Evolutionary conservation across 2,329 filamentous ascomycete species (phyloP).

Genomic region (Alternaria sp.): DNA sequence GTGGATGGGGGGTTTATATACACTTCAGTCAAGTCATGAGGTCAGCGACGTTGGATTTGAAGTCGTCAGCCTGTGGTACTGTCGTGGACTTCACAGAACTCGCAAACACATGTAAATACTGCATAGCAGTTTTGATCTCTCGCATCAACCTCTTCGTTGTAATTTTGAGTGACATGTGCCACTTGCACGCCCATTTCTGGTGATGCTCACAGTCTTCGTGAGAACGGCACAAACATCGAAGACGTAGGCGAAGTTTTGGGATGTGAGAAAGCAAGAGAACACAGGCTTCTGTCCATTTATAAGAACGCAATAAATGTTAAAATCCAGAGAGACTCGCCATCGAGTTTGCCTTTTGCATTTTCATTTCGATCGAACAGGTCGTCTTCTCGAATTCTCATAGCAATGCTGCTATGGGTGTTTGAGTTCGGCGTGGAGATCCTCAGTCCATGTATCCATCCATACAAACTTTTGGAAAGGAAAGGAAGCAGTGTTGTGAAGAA

Average conservation of each 20-base stretch:
- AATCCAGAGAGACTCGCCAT: too few species aligned
- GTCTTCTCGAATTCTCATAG: not conserved
- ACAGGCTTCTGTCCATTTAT: too few species aligned
- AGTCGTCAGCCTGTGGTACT: fast-evolving
- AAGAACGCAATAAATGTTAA: too few species aligned
- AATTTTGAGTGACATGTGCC: too few species aligned
- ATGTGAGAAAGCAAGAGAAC: too few species aligned
- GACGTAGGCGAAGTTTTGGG: too few species aligned
- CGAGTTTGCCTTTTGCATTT: too few species aligned
- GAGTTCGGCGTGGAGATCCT: not conserved
- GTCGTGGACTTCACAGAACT: not conserved
- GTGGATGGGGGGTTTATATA: not conserved
- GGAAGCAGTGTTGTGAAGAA: not conserved
- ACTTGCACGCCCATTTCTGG: too few species aligned
- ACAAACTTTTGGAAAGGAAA: not conserved
- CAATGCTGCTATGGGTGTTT: fast-evolving
- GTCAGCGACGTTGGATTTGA: not conserved
- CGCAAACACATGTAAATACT: not conserved
- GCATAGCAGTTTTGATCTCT: not conserved
- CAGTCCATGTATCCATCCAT: too few species aligned
- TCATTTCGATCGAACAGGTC: fast-evolving
- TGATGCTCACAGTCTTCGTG: too few species aligned
- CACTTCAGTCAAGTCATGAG: fast-evolving
- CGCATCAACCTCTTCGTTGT: too few species aligned
- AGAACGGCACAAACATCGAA: too few species aligned